Percentiles rank a stretch among this genome's conserved stretches.
Evolutionary conservation across 2,329 filamentous ascomycete genomes (phyloP).

Genomic region (Cladophialophora psammophila): DNA sequence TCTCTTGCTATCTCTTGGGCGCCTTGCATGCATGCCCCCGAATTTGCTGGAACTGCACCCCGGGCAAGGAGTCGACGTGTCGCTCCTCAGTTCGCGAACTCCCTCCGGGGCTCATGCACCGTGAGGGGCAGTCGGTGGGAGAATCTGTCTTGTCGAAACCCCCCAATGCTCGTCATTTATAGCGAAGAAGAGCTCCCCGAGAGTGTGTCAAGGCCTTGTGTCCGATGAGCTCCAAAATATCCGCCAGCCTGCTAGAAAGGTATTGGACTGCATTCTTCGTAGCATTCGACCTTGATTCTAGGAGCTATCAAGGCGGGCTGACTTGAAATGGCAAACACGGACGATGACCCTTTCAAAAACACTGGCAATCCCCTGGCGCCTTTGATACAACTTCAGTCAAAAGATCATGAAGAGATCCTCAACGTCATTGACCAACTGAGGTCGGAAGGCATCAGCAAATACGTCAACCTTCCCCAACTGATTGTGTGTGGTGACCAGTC

Average conservation of each 20-base stretch:
- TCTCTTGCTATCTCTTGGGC: not conserved
- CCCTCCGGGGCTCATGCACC: not conserved
- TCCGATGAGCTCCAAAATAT: not conserved
- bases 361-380: constrained; percentile 2
- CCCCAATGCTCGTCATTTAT: not conserved
- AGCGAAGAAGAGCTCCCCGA: not conserved
- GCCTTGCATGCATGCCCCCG: not conserved
- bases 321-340: not conserved
- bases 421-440: constrained; percentile 41
- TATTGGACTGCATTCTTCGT: no score
- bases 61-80: not conserved
- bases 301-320: no score
- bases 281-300: no score
- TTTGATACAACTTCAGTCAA: constrained; percentile 34
- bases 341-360: not conserved
- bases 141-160: not conserved
- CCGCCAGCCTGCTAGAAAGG: no score
- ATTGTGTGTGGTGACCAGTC: constrained; percentile 46
- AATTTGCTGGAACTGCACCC: not conserved
- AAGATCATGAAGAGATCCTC: constrained; percentile 35
- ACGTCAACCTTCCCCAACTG: constrained; percentile 52
- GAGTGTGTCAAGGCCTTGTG: not conserved
- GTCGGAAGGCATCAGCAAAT: constrained; percentile 58
- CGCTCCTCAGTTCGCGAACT: not conserved
- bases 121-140: not conserved